Evolutionary conservation across 345 rosid genomes (phyloP).

Genomic region (Eutrema heterophyllum): DNA sequence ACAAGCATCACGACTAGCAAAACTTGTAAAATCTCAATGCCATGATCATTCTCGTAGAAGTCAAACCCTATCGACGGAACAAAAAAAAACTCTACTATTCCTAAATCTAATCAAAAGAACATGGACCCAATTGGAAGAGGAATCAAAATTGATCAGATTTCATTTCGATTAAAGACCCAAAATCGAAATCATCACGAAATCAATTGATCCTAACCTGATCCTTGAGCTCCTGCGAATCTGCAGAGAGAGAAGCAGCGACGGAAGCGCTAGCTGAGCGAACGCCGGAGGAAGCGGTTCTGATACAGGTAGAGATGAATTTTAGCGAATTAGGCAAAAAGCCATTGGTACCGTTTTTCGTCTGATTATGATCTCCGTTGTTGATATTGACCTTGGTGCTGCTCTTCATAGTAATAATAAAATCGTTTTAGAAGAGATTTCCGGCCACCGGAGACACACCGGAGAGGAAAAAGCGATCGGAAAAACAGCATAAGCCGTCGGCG

Average conservation of each 20-base stretch:
- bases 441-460: slow-evolving; percentile 58
- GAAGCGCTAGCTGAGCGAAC: slow-evolving; percentile 86
- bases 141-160: not conserved
- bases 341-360: slow-evolving; percentile 35
- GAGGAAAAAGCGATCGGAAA: slow-evolving; percentile 36
- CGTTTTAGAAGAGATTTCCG: slow-evolving; percentile 28
- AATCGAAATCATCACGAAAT: not conserved
- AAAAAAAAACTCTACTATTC: not conserved
- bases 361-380: slow-evolving; percentile 31
- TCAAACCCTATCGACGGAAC: slow-evolving; percentile 13
- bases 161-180: not conserved
- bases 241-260: slow-evolving; percentile 75
- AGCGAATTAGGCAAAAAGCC: slow-evolving; percentile 71
- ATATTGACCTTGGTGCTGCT: slow-evolving; percentile 35
- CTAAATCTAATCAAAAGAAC: not conserved
- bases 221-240: slow-evolving; percentile 50
- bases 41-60: slow-evolving; percentile 16
- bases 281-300: slow-evolving; percentile 91
- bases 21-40: not conserved
- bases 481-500: slow-evolving; percentile 41
- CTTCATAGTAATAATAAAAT: slow-evolving; percentile 55
- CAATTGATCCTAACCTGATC: slow-evolving; percentile 51
- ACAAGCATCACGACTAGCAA: not conserved
- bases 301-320: slow-evolving; percentile 79
- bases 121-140: not conserved